These are phyloP conservation scores for Saccharomycopsis microspora DNA, from an alignment of 805 yeast species.

Conservation along the genomic window DNA sequence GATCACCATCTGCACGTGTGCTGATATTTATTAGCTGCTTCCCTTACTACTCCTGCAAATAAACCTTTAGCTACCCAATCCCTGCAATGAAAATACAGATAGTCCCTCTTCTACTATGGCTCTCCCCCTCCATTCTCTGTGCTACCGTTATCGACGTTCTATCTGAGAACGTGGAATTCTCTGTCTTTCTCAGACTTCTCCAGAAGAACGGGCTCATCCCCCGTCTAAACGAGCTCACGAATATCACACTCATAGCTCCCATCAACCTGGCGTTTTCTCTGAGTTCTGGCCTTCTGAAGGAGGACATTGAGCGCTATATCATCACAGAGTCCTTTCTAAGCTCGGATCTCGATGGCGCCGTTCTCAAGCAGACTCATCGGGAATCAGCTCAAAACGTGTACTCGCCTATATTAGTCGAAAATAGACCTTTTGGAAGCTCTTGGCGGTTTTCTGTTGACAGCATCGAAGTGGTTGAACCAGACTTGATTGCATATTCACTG, in stretches of 20 bases:
- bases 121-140: too few species aligned
- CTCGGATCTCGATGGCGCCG: constrained; percentile 22
- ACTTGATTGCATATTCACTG: constrained; percentile 49
- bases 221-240: constrained; percentile 40
- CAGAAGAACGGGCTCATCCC: constrained; percentile 59
- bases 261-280: constrained; percentile 60
- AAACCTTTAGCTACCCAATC: too few species aligned
- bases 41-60: too few species aligned
- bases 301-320: constrained; percentile 24
- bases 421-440: constrained; percentile 20
- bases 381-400: constrained; percentile 2
- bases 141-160: constrained; percentile 53
- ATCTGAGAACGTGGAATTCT: constrained; percentile 57
- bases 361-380: constrained; percentile 7
- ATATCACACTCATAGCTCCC: constrained; percentile 73
- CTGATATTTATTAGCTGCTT: too few species aligned
- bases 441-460: constrained; percentile 24
- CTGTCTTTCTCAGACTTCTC: constrained; percentile 46
- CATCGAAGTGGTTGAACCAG: constrained; percentile 42
- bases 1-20: too few species aligned
- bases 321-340: constrained; percentile 24
- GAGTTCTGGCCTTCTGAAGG: constrained; percentile 13
- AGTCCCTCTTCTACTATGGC: too few species aligned
- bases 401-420: constrained; percentile 24
- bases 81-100: too few species aligned